Base-by-base conservation (phyloP, 108 stramenopile species). In the Cyclostephanos invisitatus region DNA sequence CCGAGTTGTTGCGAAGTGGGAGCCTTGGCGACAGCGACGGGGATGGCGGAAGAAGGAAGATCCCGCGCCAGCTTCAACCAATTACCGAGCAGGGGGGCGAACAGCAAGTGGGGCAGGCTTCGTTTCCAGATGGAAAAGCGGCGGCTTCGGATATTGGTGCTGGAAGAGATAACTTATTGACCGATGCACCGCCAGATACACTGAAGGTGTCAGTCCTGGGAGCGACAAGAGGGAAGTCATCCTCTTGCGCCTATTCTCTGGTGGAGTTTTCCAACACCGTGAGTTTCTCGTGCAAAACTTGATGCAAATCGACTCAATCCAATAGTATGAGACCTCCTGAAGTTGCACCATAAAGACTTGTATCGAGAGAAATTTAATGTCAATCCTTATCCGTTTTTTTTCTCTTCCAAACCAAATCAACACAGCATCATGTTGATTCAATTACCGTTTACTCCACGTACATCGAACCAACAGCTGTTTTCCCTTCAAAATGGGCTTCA, bases 241-340 rank as follows among this genome's bases (percentile, higher is more conserved):
- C 70, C 36, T 36, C 40, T 25, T 78, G 77, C 54, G 46, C 70
- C 8, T 71, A 56, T 67, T 78, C 77, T 22, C 51, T 78, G 64
- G 77, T 71, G 18, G 70, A 70, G 59, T 78, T 78, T 67, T 46
- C 55, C 47, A 78, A 78, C 67, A 78, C 55, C 66, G 77, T 78
- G 77, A 78, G 77, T 76, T 35, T 42, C 36, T 35, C 20, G 35
- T 67, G 15, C 48, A 51, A 46, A 47, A 53, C n/a, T 49, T 64
- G 42, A 64, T 50, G 62, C 7, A 40, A 11, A 11, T 40, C 7
- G 40, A 40, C n/a, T n/a, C n/a, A n/a, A n/a, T n/a, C n/a, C n/a
- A n/a, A n/a, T n/a, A 40, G 11, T 8, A 11, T 8, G 10, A 8
- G 0, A 11, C 11, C 40, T 8, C 7, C 4, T 40, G 1, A 8